These are phyloP conservation scores for Pestalotiopsis sp. DNA, from an alignment of 2,329 filamentous ascomycete species.

Conservation along the genomic window DNA sequence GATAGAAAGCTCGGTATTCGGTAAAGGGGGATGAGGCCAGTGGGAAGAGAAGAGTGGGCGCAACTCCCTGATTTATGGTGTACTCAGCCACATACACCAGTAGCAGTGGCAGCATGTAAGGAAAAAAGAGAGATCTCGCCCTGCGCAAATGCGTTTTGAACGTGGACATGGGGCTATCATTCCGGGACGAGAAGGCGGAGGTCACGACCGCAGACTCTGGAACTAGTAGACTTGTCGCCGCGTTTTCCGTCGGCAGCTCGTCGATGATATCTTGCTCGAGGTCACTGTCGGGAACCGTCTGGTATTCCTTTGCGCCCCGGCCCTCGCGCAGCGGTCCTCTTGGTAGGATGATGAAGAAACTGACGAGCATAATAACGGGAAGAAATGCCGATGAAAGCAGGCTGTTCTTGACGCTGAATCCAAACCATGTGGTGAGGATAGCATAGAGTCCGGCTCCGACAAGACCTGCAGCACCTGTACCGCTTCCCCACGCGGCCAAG, in stretches of 20 bases:
- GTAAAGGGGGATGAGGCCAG: conserved; percentile 73
- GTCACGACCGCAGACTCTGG: conserved; percentile 41
- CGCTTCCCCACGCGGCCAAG: conserved; percentile 88
- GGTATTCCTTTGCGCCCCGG: conserved; percentile 49
- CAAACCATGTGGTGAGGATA: conserved; percentile 76
- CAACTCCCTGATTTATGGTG: conserved; percentile 93
- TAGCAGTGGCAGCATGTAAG: conserved; percentile 85
- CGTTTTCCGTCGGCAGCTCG: conserved; percentile 36
- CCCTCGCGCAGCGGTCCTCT: conserved; percentile 59
- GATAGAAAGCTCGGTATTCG: conserved; percentile 86
- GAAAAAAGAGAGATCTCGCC: conserved; percentile 69
- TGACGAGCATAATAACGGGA: conserved; percentile 78
- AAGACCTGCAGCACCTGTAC: conserved; percentile 85
- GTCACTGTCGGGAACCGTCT: conserved; percentile 47
- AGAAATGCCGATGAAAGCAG: conserved; percentile 77
- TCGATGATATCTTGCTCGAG: conserved; percentile 39
- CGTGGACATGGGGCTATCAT: conserved; percentile 28
- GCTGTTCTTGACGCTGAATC: conserved; percentile 71
- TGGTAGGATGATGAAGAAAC: conserved; percentile 83
- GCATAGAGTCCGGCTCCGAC: conserved; percentile 88
- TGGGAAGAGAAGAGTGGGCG: conserved; percentile 87
- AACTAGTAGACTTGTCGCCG: conserved; percentile 49
- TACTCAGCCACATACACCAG: conserved; percentile 96
- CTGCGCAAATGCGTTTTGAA: conserved; percentile 61
- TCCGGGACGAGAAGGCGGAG: conserved; percentile 37